Evolutionary conservation across 2,329 filamentous ascomycete genomes (phyloP).

Genomic region (Fusarium fujikuroi): DNA sequence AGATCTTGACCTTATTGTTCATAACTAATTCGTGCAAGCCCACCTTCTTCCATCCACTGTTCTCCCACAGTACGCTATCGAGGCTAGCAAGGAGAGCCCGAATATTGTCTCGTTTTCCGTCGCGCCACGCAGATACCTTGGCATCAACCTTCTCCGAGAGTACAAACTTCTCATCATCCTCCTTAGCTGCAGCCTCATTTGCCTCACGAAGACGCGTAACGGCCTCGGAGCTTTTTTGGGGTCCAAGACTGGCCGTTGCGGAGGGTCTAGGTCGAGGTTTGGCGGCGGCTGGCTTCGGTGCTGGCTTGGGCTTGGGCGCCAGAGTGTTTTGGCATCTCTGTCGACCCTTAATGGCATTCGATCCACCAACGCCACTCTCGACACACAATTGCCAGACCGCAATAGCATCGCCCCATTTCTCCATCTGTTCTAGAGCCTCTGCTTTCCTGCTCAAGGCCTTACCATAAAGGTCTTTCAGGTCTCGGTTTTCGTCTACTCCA

Average conservation of each 20-base stretch:
- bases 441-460: constrained; percentile 96
- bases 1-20: constrained; percentile 94
- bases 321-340: constrained; percentile 89
- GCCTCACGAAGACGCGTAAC: constrained; percentile 84
- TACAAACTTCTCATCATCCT: constrained; percentile 93
- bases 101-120: constrained; percentile 92
- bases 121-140: constrained; percentile 81
- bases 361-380: constrained; percentile 85
- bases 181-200: constrained; percentile 84
- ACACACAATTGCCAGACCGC: constrained; percentile 84
- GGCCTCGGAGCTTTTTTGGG: constrained; percentile 73
- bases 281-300: constrained; percentile 57
- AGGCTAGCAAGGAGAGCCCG: constrained; percentile 87
- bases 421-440: constrained; percentile 93
- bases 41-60: constrained; percentile 95
- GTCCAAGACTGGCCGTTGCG: constrained; percentile 52
- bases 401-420: constrained; percentile 89
- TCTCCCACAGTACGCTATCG: constrained; percentile 90
- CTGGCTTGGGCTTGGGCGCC: constrained; percentile 70
- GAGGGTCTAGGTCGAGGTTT: constrained; percentile 59
- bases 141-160: constrained; percentile 88
- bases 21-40: constrained; percentile 93
- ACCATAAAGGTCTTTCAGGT: constrained; percentile 92
- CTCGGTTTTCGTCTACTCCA: constrained; percentile 72
- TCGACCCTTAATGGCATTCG: constrained; percentile 84